Conservation (phyloP, 2,329 filamentous ascomycete species). For the Volutella citrinella region DNA sequence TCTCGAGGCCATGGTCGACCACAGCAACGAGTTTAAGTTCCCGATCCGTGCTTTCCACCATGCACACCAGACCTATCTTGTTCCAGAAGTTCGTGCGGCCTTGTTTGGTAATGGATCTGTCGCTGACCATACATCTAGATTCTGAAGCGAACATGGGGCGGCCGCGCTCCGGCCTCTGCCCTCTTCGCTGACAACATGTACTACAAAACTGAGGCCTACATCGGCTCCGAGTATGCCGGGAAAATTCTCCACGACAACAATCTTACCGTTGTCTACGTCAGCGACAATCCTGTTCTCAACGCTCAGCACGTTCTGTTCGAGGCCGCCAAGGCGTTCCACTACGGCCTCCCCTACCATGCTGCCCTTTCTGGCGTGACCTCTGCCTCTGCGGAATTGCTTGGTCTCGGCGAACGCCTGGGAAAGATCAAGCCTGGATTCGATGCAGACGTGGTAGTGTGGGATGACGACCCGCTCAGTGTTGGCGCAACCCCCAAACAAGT, state of each 20-base stretch:
- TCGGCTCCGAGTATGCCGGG: constrained; percentile 63
- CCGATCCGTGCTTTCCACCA: constrained; percentile 66
- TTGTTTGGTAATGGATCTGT: too few relatives aligned
- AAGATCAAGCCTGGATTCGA: constrained; percentile 62
- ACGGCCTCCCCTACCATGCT: constrained; percentile 59
- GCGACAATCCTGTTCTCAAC: constrained; percentile 67
- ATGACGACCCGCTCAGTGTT: constrained; percentile 58
- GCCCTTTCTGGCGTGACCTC: constrained; percentile 58
- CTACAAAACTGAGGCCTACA: constrained; percentile 66
- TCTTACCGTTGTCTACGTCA: constrained; percentile 66
- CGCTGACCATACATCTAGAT: too few relatives aligned
- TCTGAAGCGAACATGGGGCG: constrained; percentile 54
- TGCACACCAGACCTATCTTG: constrained; percentile 63
- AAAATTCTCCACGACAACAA: constrained; percentile 64
- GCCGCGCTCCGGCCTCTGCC: constrained; percentile 53
- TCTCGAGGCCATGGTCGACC: constrained; percentile 65
- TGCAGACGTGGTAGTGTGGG: constrained; percentile 61
- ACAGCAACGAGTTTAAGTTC: constrained; percentile 71
- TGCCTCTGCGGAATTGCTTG: constrained; percentile 56
- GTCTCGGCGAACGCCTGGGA: constrained; percentile 55
- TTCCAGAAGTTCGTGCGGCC: too few relatives aligned
- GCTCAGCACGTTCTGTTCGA: constrained; percentile 68
- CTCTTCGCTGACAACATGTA: constrained; percentile 71
- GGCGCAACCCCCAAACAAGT: constrained; percentile 59
- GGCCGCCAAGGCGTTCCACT: constrained; percentile 57